Evolutionary conservation across 768 basidiomycete genomes (phyloP).

Genomic region (Jaapia argillacea): DNA sequence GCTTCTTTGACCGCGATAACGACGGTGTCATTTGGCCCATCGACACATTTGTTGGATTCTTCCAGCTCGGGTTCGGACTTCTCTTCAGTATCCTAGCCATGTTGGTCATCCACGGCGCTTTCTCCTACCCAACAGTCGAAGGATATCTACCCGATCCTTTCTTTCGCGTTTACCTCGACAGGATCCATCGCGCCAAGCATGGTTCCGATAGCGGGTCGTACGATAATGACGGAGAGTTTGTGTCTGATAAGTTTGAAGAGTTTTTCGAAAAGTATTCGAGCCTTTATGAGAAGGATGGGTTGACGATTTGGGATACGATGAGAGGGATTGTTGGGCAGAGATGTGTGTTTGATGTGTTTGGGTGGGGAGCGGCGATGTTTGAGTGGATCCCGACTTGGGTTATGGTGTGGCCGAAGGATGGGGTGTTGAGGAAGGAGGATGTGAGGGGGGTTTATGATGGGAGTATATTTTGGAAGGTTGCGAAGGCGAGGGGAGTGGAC

Average conservation of each 20-base stretch:
- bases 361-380: conserved; percentile 23
- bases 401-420: conserved; percentile 29
- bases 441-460: conserved; percentile 32
- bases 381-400: conserved; percentile 30
- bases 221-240: conserved; percentile 30
- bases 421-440: conserved; percentile 30
- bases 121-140: conserved; percentile 23
- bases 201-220: conserved; percentile 33
- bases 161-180: conserved; percentile 25
- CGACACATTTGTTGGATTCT: conserved; percentile 32
- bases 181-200: conserved; percentile 29
- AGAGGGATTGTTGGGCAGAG: conserved; percentile 19
- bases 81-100: conserved; percentile 23
- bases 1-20: conserved; percentile 28
- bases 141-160: conserved; percentile 29
- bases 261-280: conserved; percentile 28
- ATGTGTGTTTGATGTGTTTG: conserved; percentile 25
- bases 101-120: conserved; percentile 22
- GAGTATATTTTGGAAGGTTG: conserved; percentile 25
- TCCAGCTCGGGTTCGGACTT: conserved; percentile 30
- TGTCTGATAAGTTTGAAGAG: conserved; percentile 31
- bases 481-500: conserved; percentile 11
- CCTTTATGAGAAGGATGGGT: conserved; percentile 11
- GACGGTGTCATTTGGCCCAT: conserved; percentile 35
- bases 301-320: conserved; percentile 20